phyloP scores from a whole-genome alignment of 345 rosid genomes.

The Cardamine chenopodiifolia region DNA sequence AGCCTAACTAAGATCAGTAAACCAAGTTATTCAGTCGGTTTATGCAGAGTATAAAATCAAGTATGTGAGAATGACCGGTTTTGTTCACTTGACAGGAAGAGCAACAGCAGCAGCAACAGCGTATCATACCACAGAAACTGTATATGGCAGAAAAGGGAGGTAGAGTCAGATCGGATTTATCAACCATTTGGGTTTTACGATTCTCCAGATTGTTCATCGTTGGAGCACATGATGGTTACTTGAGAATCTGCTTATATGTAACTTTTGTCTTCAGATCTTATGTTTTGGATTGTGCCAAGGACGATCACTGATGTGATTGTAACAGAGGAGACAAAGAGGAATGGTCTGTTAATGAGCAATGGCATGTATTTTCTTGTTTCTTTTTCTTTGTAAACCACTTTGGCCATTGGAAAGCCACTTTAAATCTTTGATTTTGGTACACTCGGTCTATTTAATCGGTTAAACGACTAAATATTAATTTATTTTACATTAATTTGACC shows the following conservation, averaged over 20 bases:
- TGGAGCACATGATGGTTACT: slow-evolving; percentile 85
- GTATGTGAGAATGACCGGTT: slow-evolving; percentile 15
- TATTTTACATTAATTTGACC: too few species aligned
- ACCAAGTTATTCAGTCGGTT: slow-evolving; percentile 1
- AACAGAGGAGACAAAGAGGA: slow-evolving; percentile 18
- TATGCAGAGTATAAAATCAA: neutral
- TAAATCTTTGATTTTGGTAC: neutral
- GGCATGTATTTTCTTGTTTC: neutral
- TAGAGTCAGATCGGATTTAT: slow-evolving; percentile 62
- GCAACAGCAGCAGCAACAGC: slow-evolving; percentile 48
- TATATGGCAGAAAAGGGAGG: slow-evolving; percentile 58
- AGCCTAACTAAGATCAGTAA: neutral
- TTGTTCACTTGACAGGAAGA: slow-evolving; percentile 57
- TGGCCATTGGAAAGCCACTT: neutral
- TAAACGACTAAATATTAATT: neutral
- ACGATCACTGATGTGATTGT: neutral
- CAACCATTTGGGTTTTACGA: slow-evolving; percentile 76
- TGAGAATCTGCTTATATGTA: slow-evolving; percentile 59
- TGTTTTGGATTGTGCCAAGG: neutral
- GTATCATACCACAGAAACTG: slow-evolving; percentile 69
- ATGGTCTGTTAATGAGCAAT: slow-evolving; percentile 11
- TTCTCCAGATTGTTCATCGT: slow-evolving; percentile 77
- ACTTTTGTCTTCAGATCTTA: neutral
- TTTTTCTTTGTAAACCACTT: neutral
- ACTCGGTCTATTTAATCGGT: too few species aligned